Percentiles rank a stretch among this genome's conserved stretches.
phyloP scores from a whole-genome alignment of 2,329 filamentous ascomycete genomes.

The Venturiaceae sp. region DNA sequence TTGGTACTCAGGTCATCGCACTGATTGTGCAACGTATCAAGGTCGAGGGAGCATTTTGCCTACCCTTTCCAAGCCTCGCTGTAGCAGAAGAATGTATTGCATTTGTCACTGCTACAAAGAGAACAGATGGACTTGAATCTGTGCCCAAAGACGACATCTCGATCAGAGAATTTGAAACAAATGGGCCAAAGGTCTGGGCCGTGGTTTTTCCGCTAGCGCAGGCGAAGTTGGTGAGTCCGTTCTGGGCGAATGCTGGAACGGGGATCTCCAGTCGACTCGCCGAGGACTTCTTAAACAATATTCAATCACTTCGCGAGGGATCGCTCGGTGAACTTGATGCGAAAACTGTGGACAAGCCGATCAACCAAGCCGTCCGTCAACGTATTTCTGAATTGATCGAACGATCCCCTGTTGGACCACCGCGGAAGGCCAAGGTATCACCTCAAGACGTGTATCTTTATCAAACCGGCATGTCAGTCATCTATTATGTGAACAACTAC shows the following conservation, averaged over 20 bases:
- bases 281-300: neutral
- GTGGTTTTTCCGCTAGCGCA: conserved; percentile 4
- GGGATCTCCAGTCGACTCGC: conserved; percentile 6
- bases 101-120: neutral
- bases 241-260: conserved; percentile 5
- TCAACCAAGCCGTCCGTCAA: neutral
- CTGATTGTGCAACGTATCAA: conserved; percentile 6
- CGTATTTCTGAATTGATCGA: conserved; percentile 5
- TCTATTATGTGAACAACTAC: conserved; percentile 3
- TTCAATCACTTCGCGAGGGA: conserved; percentile 1
- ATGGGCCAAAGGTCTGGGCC: neutral
- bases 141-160: neutral
- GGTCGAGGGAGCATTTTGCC: neutral
- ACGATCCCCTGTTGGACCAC: conserved; percentile 5
- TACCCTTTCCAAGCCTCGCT: conserved; percentile 4
- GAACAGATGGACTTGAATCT: conserved; percentile 4
- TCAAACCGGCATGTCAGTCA: conserved; percentile 9
- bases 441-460: conserved; percentile 8
- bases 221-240: neutral
- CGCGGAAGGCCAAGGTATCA: neutral
- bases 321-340: neutral
- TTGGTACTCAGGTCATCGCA: neutral
- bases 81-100: conserved; percentile 5
- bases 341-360: neutral
- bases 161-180: conserved; percentile 5